Base-by-base conservation (phyloP, 179 eudicot genomes). In the Sideroxylon spinosum region DNA sequence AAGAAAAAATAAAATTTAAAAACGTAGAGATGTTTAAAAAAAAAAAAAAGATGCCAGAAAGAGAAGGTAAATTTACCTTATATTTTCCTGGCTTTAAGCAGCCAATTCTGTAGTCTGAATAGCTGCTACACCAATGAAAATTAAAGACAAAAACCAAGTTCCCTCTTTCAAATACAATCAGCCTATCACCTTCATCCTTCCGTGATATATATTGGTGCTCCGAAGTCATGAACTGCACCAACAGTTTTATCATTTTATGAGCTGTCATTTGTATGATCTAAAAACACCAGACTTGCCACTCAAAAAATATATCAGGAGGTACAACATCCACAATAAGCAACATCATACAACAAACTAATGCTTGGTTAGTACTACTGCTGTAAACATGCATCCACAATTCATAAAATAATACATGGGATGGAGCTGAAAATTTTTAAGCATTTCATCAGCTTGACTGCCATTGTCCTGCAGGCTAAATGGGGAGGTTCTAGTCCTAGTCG, bases 141-240 rank as follows among this genome's bases (percentile, higher is more conserved):
- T 96, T 94, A 84, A 94, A 92, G 77, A 94, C 97, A 69, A 96
- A 96, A 76, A 96, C 97, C 86, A 96, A 82, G 84, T 94, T 81
- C 71, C 92, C 99, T 84, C 94, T 91, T 82, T 96, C 98, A 81
- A 92, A 94, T 66, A 90, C 85, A 49, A 96, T 84, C 25, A 94
- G 79, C 78, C 81, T 94, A 77, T 94, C 98, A 73, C 86, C 95
- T 88, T 96, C 99, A 84, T 88, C 90, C 86, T 94, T 96, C 53
- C 96, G 90, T 60, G 99, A 94, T 75, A 96, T 87, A 71, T 92
- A 96, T 76, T 90, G 96, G 81, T 96, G 97, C 75, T 89, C 95
- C 75, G 98, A 94, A 69, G 97, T 92, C 99, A 96, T 94, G 86
- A 94, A 96, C 98, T 96, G 95, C 88, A 81, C 64, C 55, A 77